A percentile compares a stretch with the other conserved stretches of the same genome.
phyloP scores from a whole-genome alignment of 2,329 filamentous ascomycete genomes.

The Ophioceras dolichostomum region DNA sequence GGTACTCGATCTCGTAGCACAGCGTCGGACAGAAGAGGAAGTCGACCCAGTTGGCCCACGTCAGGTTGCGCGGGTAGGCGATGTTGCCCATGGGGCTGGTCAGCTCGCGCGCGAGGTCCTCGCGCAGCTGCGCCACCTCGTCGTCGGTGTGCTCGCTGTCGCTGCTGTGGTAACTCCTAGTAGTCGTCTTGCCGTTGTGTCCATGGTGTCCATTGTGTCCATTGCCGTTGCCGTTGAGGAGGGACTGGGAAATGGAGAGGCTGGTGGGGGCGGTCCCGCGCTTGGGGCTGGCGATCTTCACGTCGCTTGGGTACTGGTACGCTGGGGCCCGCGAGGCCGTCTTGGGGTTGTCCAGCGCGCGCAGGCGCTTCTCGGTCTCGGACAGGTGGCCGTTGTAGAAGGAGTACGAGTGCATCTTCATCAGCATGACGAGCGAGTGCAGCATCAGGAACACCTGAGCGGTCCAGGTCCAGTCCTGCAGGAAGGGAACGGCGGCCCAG shows the following conservation, averaged over 20 bases:
- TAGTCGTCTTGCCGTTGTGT: background rate
- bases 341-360: constrained; percentile 66
- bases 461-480: constrained; percentile 89
- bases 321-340: constrained; percentile 56
- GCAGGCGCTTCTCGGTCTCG: constrained; percentile 71
- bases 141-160: constrained; percentile 19
- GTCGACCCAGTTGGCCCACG: constrained; percentile 69
- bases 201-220: background rate
- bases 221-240: constrained; percentile 4
- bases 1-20: constrained; percentile 96
- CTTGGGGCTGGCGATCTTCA: constrained; percentile 19
- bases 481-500: constrained; percentile 79
- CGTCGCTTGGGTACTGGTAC: constrained; percentile 59
- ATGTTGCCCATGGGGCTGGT: constrained; percentile 82
- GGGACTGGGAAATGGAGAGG: background rate
- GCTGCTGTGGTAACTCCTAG: too few relatives aligned
- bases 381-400: constrained; percentile 97
- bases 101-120: constrained; percentile 80
- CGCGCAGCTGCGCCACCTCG: constrained; percentile 58
- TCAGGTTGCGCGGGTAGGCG: constrained; percentile 84
- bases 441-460: constrained; percentile 90
- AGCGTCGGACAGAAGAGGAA: constrained; percentile 87
- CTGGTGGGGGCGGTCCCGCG: constrained; percentile 7
- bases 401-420: constrained; percentile 99
- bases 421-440: constrained; percentile 81